Base-by-base conservation (phyloP, 2,329 filamentous ascomycete species). In the Uncinocarpus reesii region DNA sequence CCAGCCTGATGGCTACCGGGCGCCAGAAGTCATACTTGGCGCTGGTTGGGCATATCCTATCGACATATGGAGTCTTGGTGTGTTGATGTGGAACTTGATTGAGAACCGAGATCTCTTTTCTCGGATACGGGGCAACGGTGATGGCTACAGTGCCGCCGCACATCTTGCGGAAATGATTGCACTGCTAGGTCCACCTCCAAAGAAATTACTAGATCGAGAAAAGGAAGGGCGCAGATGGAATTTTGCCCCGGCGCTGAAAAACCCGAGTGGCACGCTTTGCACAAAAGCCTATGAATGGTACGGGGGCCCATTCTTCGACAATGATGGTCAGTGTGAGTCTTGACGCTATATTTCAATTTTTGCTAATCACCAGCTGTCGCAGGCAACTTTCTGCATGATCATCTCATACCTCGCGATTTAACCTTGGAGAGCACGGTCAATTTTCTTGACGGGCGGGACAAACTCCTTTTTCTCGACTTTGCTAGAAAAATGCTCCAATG, bases 121-220 rank as follows among this genome's bases (percentile, higher is more conserved):
- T 46, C 56, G 61, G 52, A 63, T 67, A 15, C 52, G 65, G 56
- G 56, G 64, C 53, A 32, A 60, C 51, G 21, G 65, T 35, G 62
- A 62, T 51, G 53, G 54, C 20, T 71, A 71, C 40, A 57, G 61
- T 56, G 56, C 63, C 32, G 65, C 62, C 58, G 35, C 57, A 42
- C 65, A 71, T 49, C 51, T 72, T 7, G 66, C 68, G 4, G 60
- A 71, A 52, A 71, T 72, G 59, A 67, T 69, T 45, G 63, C 61
- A 15, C 57, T 71, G 49, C 54, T 71, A 1, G 68, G 67, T 11
- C 61, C 59, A 29, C 67, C 67, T 4, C 65, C 47, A 7, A 11
- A 2, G 20, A 29, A 23, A 13, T 21, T 48, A 2, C 28, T 42
- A 5, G 32, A n/a, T n/a, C n/a, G n/a, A n/a, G n/a, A n/a, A n/a